Percentiles rank a stretch among this genome's conserved stretches.
phyloP scores from a whole-genome alignment of 306 rosid species.

The Canavalia gladiata region DNA sequence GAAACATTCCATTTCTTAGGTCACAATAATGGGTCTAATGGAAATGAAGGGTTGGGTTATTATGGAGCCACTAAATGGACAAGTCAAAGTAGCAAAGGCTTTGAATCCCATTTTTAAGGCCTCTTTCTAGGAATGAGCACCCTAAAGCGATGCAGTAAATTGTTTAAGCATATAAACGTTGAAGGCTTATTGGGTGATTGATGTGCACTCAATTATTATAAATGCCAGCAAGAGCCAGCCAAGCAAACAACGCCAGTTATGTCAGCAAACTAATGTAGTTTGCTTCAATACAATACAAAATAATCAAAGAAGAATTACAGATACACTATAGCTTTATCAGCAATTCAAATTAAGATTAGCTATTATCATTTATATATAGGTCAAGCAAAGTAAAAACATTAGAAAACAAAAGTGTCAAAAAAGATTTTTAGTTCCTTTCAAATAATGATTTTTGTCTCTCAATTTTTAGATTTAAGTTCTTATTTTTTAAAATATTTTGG shows the following conservation, averaged over 20 bases:
- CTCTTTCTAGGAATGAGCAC: constrained; percentile 59
- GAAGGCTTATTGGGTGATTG: constrained; percentile 45
- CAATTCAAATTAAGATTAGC: constrained; percentile 17
- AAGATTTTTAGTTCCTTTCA: too few relatives aligned
- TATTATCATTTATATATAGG: neutral
- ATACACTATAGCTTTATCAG: constrained; percentile 1
- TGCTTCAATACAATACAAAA: constrained; percentile 39
- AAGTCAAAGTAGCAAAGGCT: constrained; percentile 55
- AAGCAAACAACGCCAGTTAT: constrained; percentile 45
- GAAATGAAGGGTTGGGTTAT: constrained; percentile 30
- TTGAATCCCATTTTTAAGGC: constrained; percentile 69
- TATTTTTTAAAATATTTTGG: too few relatives aligned
- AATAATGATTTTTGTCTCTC: too few relatives aligned
- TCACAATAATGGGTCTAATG: constrained; percentile 40
- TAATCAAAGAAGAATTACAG: neutral
- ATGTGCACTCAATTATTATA: constrained; percentile 45
- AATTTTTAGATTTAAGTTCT: too few relatives aligned
- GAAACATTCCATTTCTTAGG: constrained; percentile 10
- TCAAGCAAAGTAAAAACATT: neutral
- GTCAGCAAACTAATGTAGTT: constrained; percentile 47
- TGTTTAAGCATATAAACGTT: constrained; percentile 43
- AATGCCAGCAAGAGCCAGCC: constrained; percentile 68
- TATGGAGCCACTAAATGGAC: constrained; percentile 65
- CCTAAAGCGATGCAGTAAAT: constrained; percentile 60
- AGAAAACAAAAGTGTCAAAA: neutral